phyloP scores from a whole-genome alignment of 352 stramenopile species.

The Saprolegnia parasitica region DNA sequence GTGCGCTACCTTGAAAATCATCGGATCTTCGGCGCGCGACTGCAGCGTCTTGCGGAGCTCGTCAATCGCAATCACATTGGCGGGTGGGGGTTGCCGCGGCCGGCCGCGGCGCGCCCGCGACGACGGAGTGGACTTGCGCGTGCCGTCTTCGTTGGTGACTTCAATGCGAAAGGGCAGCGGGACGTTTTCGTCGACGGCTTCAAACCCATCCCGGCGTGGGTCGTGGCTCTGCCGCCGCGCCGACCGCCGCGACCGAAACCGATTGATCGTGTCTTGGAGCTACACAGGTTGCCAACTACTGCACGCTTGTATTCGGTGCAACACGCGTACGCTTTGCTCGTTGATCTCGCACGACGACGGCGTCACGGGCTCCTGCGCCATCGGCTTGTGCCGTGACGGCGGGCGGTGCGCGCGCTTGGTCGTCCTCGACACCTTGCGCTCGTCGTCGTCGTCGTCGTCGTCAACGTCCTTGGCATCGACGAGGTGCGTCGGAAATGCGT shows the following conservation, averaged over 20 bases:
- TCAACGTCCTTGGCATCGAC: slow-evolving; percentile 41
- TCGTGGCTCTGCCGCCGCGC: slow-evolving; percentile 39
- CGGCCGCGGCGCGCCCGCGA: not conserved
- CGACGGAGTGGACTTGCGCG: not conserved
- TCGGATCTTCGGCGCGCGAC: slow-evolving; percentile 26
- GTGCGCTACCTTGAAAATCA: slow-evolving; percentile 18
- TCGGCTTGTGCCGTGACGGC: slow-evolving; percentile 65
- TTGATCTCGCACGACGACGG: slow-evolving; percentile 26
- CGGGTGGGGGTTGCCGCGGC: not conserved
- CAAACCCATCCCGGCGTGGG: slow-evolving; percentile 71
- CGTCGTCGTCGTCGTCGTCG: not conserved
- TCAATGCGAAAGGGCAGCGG: slow-evolving; percentile 76
- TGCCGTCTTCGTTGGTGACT: slow-evolving; percentile 47
- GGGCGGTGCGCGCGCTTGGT: slow-evolving; percentile 38
- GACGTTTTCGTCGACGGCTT: slow-evolving; percentile 72
- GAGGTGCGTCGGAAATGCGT: slow-evolving; percentile 74
- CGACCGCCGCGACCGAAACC: slow-evolving; percentile 23
- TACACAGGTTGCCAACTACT: too few relatives aligned
- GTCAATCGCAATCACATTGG: not conserved
- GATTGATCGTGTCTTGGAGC: slow-evolving; percentile 28
- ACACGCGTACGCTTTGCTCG: slow-evolving; percentile 25
- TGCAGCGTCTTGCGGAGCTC: slow-evolving; percentile 20
- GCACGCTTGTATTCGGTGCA: too few relatives aligned
- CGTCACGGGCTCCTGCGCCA: not conserved
- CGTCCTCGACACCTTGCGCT: not conserved